Conservation (phyloP, 257 asterid species). For the Solanum tarapatanum region DNA sequence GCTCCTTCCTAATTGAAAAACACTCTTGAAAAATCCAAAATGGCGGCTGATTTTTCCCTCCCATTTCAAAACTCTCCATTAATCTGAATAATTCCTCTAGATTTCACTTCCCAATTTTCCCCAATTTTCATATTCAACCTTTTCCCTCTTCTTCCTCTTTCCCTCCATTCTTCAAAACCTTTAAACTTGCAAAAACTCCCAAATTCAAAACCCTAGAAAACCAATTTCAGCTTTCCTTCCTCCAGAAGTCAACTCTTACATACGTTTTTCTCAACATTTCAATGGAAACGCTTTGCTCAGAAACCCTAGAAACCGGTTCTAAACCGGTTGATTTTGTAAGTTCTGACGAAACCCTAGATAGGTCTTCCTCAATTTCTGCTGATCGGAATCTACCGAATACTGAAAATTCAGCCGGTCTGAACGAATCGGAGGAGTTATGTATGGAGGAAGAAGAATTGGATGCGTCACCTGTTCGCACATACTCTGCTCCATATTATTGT, state of each 20-base stretch:
- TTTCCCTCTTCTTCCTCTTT: constrained; percentile 20
- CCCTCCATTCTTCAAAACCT: constrained; percentile 1
- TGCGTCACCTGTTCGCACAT: neutral
- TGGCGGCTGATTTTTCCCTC: constrained; percentile 11
- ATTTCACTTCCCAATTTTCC: neutral
- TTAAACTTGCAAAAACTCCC: neutral
- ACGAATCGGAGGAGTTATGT: constrained; percentile 7
- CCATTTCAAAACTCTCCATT: constrained; percentile 7
- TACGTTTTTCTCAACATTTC: neutral
- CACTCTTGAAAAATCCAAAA: neutral
- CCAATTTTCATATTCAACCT: neutral
- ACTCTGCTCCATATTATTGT: neutral
- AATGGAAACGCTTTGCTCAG: constrained; percentile 6
- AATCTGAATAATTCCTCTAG: neutral
- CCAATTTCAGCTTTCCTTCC: neutral
- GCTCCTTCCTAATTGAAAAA: neutral
- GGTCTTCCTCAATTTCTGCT: neutral
- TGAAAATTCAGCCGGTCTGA: neutral
- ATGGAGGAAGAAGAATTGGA: constrained; percentile 3
- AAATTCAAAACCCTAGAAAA: neutral
- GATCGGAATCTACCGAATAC: neutral
- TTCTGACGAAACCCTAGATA: constrained; percentile 21
- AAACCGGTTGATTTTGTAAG: constrained; percentile 1
- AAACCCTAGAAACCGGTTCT: neutral
- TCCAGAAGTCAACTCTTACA: neutral